Evolutionary conservation across 2,329 filamentous ascomycete genomes (phyloP), one percentile per base, ranked within the genome.

Genomic region (Penicillium sp.): DNA sequence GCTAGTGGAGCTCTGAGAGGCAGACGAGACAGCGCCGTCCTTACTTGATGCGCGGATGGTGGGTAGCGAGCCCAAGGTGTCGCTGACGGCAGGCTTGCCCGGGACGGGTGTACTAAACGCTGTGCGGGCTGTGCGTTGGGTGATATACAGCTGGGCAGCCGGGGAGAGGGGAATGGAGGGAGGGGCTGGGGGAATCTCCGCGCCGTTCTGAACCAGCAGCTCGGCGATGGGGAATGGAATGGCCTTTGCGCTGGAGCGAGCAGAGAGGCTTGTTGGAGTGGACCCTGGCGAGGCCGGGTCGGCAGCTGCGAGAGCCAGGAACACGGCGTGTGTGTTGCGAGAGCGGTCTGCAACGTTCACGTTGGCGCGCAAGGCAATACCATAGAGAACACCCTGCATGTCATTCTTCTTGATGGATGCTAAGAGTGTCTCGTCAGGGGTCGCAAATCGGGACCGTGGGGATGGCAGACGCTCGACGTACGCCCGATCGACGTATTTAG

Each of bases 361-460:
- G 70, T 93, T 96, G 14, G 91, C 95, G 62, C 86, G 86, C 35
- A 97, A 83, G 1, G 95, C 92, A 49, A 99, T 83, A 3, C 95
- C 94, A 70, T 97, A 96, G 28, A 99, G 85, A 25, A 97, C 92
- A 64, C 92, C 90, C 71, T 95, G 90, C 57, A 99, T 91, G 72
- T 99, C 93, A 75, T 97, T 97, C 77, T 89, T 92, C 82, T 98
- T 99, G 74, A 98, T 93, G 10, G 91, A 93, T 5, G 93, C 92
- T 41, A 99, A 81, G 5, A 99, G 83, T 0, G 91, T 93, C 69
- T 99, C 95, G 62, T 98, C 92, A 0, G 94, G 82, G 0, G 89
- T 91, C 2, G 83, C 82, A 73, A 91, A 95, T 35, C 90, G 86
- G 2, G 91, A 93, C 45, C 92, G 79, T 0, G 89, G 89, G 3